Evolutionary conservation across 2,329 filamentous ascomycete genomes (phyloP), one percentile per base, ranked within the genome.

Genomic region (Nigrograna mackinnonii): DNA sequence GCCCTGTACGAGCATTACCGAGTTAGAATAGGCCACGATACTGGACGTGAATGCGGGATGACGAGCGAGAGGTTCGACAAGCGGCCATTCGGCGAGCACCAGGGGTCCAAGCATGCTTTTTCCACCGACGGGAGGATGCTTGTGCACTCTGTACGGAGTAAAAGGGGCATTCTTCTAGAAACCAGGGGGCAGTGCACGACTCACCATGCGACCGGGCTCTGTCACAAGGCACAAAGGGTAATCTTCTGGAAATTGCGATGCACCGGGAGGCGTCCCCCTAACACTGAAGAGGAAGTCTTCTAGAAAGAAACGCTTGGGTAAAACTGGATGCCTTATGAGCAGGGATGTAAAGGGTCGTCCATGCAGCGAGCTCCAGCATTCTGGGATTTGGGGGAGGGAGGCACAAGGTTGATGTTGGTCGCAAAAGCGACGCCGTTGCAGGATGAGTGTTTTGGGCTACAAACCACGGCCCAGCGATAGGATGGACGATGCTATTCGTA

Each of bases 161-260:
- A 63, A 65, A 63, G 64, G 61, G 57, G 63, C 46, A 67, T 53
- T 57, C 51, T 67, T 69, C 65, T 60, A 52, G 65, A 68, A 69
- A 60, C 57, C 54, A 53, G 58, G 52, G 52, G 44, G 50, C 35
- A 16, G 12, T 22, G 34, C 19, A 28, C 24, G 48, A 51, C 46
- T 55, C 55, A 52, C 57, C 52, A 53, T 41, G 53, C 53, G 52
- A 58, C 47, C 46, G 47, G 57, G 46, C 50, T 43, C 44, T 49
- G 46, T 43, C 44, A 49, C 43, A 37, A 17, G 12, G 31, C 24
- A 40, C 35, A 33, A 35, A 43, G 20, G 48, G 47, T 37, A 55
- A 47, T 47, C 54, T 67, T 66, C 58, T 62, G 61, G 61, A 65
- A 64, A 67, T 66, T 67, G 53, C 50, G 43, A 46, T 39, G 38